Evolutionary conservation across 1,139 yeast genomes (phyloP).

Genomic region (Williopsis jadinii): DNA sequence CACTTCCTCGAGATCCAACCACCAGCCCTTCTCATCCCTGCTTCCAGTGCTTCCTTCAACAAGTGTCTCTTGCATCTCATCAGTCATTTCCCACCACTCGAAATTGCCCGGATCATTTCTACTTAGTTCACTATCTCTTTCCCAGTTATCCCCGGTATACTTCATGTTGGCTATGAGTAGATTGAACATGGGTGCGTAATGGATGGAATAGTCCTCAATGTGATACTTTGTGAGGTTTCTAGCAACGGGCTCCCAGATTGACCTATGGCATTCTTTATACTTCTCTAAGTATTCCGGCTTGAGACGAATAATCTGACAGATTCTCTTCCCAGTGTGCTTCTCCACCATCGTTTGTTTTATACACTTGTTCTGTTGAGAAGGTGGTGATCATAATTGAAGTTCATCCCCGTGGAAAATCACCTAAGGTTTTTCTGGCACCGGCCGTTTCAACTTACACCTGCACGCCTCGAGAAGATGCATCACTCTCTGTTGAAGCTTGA

Average conservation of each 20-base stretch:
- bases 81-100: slow-evolving; percentile 34
- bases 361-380: too few relatives aligned
- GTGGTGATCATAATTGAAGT: not conserved
- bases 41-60: slow-evolving; percentile 31
- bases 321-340: slow-evolving; percentile 27
- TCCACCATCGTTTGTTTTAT: not conserved
- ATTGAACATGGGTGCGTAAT: slow-evolving; percentile 26
- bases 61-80: slow-evolving; percentile 30
- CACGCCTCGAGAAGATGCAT: too few relatives aligned
- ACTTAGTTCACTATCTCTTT: slow-evolving; percentile 26
- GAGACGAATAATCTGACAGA: slow-evolving; percentile 31
- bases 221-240: slow-evolving; percentile 27
- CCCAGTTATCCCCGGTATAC: slow-evolving; percentile 32
- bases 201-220: slow-evolving; percentile 34
- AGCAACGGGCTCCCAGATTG: slow-evolving; percentile 27
- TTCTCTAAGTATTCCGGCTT: slow-evolving; percentile 31
- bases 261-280: slow-evolving; percentile 27
- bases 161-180: slow-evolving; percentile 30
- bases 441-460: too few relatives aligned
- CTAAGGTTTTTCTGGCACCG: too few relatives aligned
- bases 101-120: slow-evolving; percentile 29
- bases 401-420: not conserved
- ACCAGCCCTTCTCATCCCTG: slow-evolving; percentile 33
- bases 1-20: slow-evolving; percentile 31
- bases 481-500: too few relatives aligned